Percentiles rank a stretch among this genome's conserved stretches.
Conservation (phyloP, 192 early-diverging fungal genomes). For the Funneliformis geosporum region DNA sequence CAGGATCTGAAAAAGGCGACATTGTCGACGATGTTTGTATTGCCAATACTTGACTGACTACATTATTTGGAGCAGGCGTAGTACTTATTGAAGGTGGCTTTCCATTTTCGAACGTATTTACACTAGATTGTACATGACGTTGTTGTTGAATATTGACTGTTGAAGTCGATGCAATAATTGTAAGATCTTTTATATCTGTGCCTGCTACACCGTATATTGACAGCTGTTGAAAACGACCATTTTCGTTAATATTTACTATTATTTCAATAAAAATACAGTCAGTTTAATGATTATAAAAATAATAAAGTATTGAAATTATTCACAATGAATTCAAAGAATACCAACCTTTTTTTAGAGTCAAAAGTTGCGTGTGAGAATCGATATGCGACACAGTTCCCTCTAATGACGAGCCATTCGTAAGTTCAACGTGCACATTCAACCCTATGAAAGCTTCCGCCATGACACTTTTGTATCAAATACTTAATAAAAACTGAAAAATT, state of each 20-base stretch:
- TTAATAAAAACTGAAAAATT: neutral
- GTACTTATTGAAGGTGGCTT: neutral
- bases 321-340: neutral
- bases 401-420: slow-evolving; percentile 52
- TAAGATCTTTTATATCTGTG: slow-evolving; percentile 64
- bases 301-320: neutral
- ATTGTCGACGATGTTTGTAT: slow-evolving; percentile 15
- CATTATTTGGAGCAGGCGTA: slow-evolving; percentile 13
- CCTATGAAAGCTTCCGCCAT: slow-evolving; percentile 64
- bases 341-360: slow-evolving; percentile 64
- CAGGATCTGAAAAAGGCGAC: slow-evolving; percentile 53
- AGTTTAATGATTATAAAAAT: slow-evolving; percentile 5
- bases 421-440: slow-evolving; percentile 52
- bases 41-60: neutral
- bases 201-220: slow-evolving; percentile 54
- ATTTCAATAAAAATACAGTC: neutral
- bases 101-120: neutral
- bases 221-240: slow-evolving; percentile 41
- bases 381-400: slow-evolving; percentile 64
- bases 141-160: slow-evolving; percentile 33
- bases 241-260: slow-evolving; percentile 17
- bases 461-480: neutral
- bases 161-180: slow-evolving; percentile 48
- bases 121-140: slow-evolving; percentile 23
- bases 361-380: slow-evolving; percentile 57